These are phyloP conservation scores for Furcasterigmium furcatum DNA, from an alignment of 2,329 filamentous ascomycete genomes.

Conservation along the genomic window DNA sequence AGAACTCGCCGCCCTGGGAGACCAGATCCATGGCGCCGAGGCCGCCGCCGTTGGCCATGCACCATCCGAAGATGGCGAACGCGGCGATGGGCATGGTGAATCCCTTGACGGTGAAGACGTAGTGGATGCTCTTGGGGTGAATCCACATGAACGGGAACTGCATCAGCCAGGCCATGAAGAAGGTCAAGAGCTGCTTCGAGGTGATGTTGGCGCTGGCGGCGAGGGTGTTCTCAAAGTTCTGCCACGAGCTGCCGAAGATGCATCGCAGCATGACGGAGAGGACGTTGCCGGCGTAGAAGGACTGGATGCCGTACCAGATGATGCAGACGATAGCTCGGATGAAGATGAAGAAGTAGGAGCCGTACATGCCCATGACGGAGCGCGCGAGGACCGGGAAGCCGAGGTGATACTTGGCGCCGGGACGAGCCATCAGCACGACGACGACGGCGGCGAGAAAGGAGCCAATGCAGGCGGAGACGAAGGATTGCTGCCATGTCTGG, in stretches of 20 bases:
- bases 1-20: constrained; percentile 16
- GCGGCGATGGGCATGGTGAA: constrained; percentile 27
- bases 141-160: constrained; percentile 33
- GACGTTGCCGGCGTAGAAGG: constrained; percentile 17
- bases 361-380: constrained; percentile 36
- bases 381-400: constrained; percentile 31
- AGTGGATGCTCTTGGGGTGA: constrained; percentile 29
- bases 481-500: constrained; percentile 21
- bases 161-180: constrained; percentile 34
- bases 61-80: constrained; percentile 32
- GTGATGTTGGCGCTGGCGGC: constrained; percentile 26
- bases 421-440: constrained; percentile 20
- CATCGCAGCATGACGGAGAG: constrained; percentile 21
- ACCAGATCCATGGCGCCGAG: constrained; percentile 20
- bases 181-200: constrained; percentile 27
- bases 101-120: constrained; percentile 30
- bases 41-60: constrained; percentile 22
- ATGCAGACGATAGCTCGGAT: constrained; percentile 26
- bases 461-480: constrained; percentile 19
- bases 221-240: constrained; percentile 25
- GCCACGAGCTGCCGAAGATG: constrained; percentile 28
- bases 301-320: constrained; percentile 23
- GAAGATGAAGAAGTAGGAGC: constrained; percentile 35
- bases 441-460: constrained; percentile 17
- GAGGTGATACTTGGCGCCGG: constrained; percentile 20